These are phyloP conservation scores for Nemania diffusa DNA, from an alignment of 2,329 filamentous ascomycete genomes.

Conservation along the genomic window DNA sequence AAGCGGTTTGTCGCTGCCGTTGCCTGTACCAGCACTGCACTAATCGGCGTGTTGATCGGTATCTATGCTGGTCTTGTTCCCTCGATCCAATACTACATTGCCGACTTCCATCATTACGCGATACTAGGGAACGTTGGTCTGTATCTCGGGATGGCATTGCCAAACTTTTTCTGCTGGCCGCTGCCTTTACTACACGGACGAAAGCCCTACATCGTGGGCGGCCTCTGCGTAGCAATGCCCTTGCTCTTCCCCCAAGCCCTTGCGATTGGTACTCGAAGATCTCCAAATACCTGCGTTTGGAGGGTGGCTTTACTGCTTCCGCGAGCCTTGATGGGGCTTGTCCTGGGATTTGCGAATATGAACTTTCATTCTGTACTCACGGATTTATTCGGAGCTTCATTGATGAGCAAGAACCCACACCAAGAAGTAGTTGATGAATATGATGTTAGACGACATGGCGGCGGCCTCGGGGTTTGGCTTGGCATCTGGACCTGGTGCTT, in stretches of 20 bases:
- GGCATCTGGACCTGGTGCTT: constrained; percentile 82
- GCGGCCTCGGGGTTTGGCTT: constrained; percentile 83
- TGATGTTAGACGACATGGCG: constrained; percentile 78
- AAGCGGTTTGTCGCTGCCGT: constrained; percentile 76
- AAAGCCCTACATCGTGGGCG: constrained; percentile 78
- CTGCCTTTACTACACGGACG: constrained; percentile 79
- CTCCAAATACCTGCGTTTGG: constrained; percentile 66
- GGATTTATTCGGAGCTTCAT: constrained; percentile 79
- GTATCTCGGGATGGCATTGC: constrained; percentile 75
- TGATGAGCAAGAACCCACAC: constrained; percentile 78
- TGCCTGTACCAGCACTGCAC: constrained; percentile 77
- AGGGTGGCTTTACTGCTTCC: constrained; percentile 70
- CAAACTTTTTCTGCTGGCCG: constrained; percentile 78
- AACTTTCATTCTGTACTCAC: constrained; percentile 78
- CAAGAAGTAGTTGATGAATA: constrained; percentile 74
- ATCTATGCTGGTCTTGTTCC: constrained; percentile 83
- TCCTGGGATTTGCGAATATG: constrained; percentile 80
- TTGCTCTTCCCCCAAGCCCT: constrained; percentile 81
- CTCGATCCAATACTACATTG: constrained; percentile 81
- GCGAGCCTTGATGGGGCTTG: constrained; percentile 72
- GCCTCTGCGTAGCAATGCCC: constrained; percentile 75
- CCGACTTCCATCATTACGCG: constrained; percentile 72
- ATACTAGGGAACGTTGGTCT: constrained; percentile 79
- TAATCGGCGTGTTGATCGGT: constrained; percentile 76
- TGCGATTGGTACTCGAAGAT: constrained; percentile 66